Conservation (phyloP, 768 basidiomycete species). For the Udeniomyces megalosporus region DNA sequence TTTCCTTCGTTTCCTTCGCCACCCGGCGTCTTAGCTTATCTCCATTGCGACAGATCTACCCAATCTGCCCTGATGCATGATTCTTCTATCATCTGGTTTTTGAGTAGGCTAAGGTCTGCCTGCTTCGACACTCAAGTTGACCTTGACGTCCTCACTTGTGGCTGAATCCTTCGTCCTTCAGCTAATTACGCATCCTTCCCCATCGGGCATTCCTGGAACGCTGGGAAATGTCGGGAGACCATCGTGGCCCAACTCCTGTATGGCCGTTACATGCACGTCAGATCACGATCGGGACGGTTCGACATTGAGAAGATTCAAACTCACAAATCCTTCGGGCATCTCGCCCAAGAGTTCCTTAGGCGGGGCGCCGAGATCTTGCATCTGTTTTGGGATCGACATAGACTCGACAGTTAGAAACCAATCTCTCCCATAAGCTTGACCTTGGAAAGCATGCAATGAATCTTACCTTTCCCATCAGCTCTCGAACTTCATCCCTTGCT, state of each 20-base stretch:
- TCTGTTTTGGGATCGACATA: conserved; percentile 32
- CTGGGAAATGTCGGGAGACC: conserved; percentile 40
- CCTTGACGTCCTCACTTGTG: background rate
- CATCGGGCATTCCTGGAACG: conserved; percentile 30
- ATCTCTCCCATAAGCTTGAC: background rate
- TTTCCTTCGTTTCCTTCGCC: background rate
- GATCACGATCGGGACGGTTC: background rate
- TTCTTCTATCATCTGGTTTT: background rate
- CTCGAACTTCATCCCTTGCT: conserved; percentile 38
- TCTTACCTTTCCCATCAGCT: conserved; percentile 57
- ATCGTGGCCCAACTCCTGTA: conserved; percentile 37
- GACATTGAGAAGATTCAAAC: background rate
- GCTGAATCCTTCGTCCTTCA: background rate
- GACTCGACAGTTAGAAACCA: background rate
- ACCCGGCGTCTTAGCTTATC: background rate
- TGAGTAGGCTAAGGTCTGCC: background rate
- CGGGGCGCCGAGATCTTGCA: conserved; percentile 63
- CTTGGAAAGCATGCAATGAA: background rate
- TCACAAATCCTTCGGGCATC: conserved; percentile 39
- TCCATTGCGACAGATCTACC: background rate
- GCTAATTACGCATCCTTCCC: conserved; percentile 21
- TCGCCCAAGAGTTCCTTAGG: conserved; percentile 71
- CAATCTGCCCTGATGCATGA: background rate
- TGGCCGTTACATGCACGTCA: background rate
- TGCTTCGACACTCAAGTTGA: background rate